Conservation (phyloP, 768 basidiomycete species). For the Suillus weaverae region DNA sequence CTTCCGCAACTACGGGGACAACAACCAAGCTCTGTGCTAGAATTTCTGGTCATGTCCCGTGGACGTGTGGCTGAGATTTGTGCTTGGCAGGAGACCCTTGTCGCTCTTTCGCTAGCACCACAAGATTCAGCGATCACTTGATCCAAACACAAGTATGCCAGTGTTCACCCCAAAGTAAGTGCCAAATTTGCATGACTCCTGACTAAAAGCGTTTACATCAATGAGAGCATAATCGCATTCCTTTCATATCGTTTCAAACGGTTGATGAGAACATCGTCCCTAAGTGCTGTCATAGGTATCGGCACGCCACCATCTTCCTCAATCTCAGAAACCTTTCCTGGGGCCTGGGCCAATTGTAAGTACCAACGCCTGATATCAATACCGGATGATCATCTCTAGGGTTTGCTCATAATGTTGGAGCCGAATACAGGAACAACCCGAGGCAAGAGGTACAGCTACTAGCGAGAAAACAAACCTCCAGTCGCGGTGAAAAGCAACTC, state of each 20-base stretch:
- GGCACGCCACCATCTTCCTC: constrained; percentile 72
- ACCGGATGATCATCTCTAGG: background rate
- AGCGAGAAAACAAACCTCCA: background rate
- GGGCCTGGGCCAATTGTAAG: background rate
- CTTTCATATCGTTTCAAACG: constrained; percentile 58
- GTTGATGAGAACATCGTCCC: constrained; percentile 61
- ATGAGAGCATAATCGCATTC: constrained; percentile 43
- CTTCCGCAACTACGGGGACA: background rate
- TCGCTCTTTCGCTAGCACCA: background rate
- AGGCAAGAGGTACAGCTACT: background rate
- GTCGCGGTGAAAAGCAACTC: background rate
- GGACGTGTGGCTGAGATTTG: background rate
- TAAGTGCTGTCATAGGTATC: constrained; percentile 81
- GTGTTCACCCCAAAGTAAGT: background rate
- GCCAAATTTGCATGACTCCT: background rate
- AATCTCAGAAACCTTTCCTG: constrained; percentile 43
- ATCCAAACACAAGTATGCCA: background rate
- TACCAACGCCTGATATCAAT: background rate
- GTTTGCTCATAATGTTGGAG: background rate
- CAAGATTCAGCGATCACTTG: background rate
- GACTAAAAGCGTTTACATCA: background rate
- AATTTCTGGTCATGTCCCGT: background rate
- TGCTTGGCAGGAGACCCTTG: background rate
- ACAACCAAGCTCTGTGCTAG: background rate
- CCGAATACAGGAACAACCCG: background rate